These are phyloP conservation scores for Chaetomiaceae sp. DNA, from an alignment of 2,329 filamentous ascomycete genomes.

Conservation along the genomic window DNA sequence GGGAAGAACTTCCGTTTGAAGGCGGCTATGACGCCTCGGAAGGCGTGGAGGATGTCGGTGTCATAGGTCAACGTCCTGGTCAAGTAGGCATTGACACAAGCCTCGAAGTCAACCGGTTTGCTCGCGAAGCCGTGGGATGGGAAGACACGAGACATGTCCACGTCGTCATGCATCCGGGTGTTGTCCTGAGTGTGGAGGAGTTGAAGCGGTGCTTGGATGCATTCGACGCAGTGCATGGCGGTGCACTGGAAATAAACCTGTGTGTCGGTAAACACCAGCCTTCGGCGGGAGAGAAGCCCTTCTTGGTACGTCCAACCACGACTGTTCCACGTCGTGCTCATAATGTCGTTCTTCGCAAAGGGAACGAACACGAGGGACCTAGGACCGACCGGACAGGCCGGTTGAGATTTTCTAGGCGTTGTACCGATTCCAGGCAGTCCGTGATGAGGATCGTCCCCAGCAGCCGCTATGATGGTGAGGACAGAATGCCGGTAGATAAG, in stretches of 20 bases:
- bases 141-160: too few relatives aligned
- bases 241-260: conserved; percentile 7
- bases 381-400: neutral
- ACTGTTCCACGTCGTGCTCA: conserved; percentile 3
- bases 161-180: too few relatives aligned
- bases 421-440: conserved; percentile 32
- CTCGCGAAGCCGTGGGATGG: too few relatives aligned
- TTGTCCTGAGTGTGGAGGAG: too few relatives aligned
- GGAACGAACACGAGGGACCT: neutral
- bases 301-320: conserved; percentile 12
- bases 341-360: neutral
- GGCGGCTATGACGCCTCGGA: too few relatives aligned
- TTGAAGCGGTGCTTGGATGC: too few relatives aligned
- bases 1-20: too few relatives aligned
- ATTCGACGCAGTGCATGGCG: too few relatives aligned
- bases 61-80: too few relatives aligned
- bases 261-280: conserved; percentile 7
- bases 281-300: neutral
- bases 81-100: too few relatives aligned
- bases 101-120: too few relatives aligned
- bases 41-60: too few relatives aligned
- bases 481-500: conserved; percentile 31
- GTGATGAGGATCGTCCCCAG: conserved; percentile 29
- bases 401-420: neutral
- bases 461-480: conserved; percentile 35